Evolutionary conservation across 2,329 filamentous ascomycete genomes (phyloP).

Genomic region (Stagonosporopsis cucurbitacearum): DNA sequence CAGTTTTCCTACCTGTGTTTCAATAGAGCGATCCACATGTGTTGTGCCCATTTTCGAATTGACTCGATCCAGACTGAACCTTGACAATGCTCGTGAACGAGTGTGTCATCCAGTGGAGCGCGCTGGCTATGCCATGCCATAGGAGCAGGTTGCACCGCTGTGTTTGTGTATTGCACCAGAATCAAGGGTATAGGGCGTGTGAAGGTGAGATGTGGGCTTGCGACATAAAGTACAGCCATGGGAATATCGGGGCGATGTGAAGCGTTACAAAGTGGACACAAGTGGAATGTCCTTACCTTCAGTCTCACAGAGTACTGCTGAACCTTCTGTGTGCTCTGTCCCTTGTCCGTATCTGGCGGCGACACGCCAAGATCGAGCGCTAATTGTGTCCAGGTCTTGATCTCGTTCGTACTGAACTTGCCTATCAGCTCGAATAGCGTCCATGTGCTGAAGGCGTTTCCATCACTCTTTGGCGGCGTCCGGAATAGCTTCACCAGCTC

Average conservation of each 20-base stretch:
- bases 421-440: conserved; percentile 78
- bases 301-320: conserved; percentile 92
- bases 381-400: conserved; percentile 92
- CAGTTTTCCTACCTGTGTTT: background rate
- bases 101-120: background rate
- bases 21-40: background rate
- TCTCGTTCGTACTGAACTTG: conserved; percentile 78
- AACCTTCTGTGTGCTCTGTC: conserved; percentile 90
- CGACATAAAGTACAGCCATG: background rate
- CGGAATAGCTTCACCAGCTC: conserved; percentile 78
- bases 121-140: background rate
- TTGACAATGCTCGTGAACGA: background rate
- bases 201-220: background rate
- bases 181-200: background rate
- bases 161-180: background rate
- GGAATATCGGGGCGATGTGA: background rate
- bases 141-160: background rate
- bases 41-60: background rate
- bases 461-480: conserved; percentile 82
- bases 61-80: background rate
- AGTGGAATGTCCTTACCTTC: conserved; percentile 65
- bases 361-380: conserved; percentile 88
- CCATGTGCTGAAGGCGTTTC: conserved; percentile 83
- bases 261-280: background rate
- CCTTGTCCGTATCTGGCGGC: conserved; percentile 78